Percentiles rank a stretch among this genome's conserved stretches.
Conservation (phyloP, 1,139 yeast species). For the Yamadazyma triangularis region DNA sequence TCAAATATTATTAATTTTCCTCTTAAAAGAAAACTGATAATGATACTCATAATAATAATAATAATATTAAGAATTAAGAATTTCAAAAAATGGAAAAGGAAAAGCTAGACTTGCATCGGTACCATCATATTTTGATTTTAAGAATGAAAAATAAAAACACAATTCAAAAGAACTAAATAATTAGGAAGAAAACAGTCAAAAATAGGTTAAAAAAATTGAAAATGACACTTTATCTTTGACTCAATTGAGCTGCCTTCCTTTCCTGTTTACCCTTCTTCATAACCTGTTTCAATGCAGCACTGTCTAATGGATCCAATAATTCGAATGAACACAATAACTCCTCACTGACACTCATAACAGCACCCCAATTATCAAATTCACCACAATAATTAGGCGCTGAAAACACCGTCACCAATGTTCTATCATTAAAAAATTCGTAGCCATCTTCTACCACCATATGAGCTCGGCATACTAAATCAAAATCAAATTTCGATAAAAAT, state of each 20-base stretch:
- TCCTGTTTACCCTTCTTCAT: slow-evolving; percentile 85
- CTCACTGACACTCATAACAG: slow-evolving; percentile 95
- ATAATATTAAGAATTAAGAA: no score
- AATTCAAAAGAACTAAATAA: no score
- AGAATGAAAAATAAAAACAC: no score
- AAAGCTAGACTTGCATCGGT: no score
- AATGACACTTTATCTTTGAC: no score
- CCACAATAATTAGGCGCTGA: slow-evolving; percentile 98
- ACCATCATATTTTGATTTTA: no score
- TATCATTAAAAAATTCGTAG: slow-evolving; percentile 91
- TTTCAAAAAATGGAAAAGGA: no score
- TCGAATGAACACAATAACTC: slow-evolving; percentile 90
- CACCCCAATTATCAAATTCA: slow-evolving; percentile 98
- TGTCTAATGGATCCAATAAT: slow-evolving; percentile 87
- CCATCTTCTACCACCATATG: slow-evolving; percentile 99
- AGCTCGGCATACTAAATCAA: slow-evolving; percentile 93
- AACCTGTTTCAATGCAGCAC: slow-evolving; percentile 87
- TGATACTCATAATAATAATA: no score
- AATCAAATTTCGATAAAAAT: slow-evolving; percentile 80
- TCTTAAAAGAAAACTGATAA: no score
- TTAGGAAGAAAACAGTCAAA: no score
- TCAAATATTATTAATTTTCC: slow-evolving; percentile 1
- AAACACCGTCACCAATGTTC: slow-evolving; percentile 90
- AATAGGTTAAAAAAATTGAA: no score
- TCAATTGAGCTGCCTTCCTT: slow-evolving; percentile 58